Percentiles rank a stretch among this genome's conserved stretches.
These are phyloP conservation scores for Eutypella sp. DNA, from an alignment of 2,329 filamentous ascomycete species.

Conservation along the genomic window DNA sequence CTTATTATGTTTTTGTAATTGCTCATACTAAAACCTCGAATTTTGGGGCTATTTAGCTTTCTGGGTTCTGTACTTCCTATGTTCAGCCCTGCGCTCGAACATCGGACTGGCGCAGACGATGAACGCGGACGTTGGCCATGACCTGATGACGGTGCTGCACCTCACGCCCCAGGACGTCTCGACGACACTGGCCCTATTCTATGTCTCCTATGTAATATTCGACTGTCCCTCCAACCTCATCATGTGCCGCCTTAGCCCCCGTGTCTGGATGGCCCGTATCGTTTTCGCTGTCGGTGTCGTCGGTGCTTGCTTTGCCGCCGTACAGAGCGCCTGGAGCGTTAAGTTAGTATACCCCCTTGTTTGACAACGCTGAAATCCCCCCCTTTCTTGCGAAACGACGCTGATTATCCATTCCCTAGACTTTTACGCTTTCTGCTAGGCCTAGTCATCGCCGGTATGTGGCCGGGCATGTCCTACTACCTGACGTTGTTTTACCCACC, in stretches of 20 bases:
- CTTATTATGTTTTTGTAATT: too few relatives aligned
- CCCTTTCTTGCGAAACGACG: background rate
- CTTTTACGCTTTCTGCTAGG: conserved; percentile 81
- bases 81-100: conserved; percentile 86
- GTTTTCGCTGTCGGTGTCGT: conserved; percentile 83
- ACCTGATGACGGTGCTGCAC: conserved; percentile 66
- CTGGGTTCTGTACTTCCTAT: conserved; percentile 87
- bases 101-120: conserved; percentile 93
- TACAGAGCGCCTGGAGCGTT: conserved; percentile 77
- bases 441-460: conserved; percentile 87
- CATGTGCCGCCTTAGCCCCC: conserved; percentile 80
- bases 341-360: conserved; percentile 51
- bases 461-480: conserved; percentile 93
- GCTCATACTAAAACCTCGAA: conserved; percentile 6
- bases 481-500: conserved; percentile 89
- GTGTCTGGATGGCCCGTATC: conserved; percentile 88
- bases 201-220: conserved; percentile 87
- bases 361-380: too few relatives aligned
- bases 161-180: conserved; percentile 74
- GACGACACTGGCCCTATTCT: conserved; percentile 81
- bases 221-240: conserved; percentile 83
- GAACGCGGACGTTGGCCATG: conserved; percentile 67
- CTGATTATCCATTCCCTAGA: conserved; percentile 24
- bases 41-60: conserved; percentile 51
- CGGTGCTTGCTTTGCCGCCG: conserved; percentile 76